Percentiles rank a stretch among this genome's conserved stretches.
Conservation (phyloP, 805 yeast genomes). For the Teunomyces tritomae region DNA sequence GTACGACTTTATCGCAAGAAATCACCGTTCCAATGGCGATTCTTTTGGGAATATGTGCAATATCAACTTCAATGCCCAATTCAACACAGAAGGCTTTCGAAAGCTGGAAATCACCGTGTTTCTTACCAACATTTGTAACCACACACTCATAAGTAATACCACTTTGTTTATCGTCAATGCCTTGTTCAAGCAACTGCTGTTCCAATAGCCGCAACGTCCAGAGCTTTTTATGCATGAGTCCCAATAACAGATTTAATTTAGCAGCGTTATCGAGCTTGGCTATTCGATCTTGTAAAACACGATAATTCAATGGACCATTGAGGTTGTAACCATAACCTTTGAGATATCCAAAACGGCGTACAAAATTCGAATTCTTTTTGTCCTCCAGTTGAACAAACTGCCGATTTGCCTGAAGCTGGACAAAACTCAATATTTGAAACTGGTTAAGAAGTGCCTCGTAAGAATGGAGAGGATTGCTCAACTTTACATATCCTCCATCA, state of each 20-base stretch:
- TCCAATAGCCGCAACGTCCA: constrained; percentile 25
- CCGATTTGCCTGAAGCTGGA: constrained; percentile 17
- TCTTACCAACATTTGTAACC: constrained; percentile 32
- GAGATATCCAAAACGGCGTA: constrained; percentile 21
- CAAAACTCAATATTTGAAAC: constrained; percentile 34
- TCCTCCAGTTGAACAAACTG: constrained; percentile 4
- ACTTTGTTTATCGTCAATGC: not conserved
- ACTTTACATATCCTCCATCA: constrained; percentile 25
- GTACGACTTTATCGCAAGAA: constrained; percentile 43
- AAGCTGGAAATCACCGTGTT: constrained; percentile 18
- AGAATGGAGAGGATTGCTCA: constrained; percentile 20
- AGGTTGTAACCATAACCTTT: constrained; percentile 33
- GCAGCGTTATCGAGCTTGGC: constrained; percentile 14
- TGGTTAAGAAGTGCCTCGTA: constrained; percentile 33
- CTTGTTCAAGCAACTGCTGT: constrained; percentile 8
- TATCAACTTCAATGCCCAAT: constrained; percentile 46
- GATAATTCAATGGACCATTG: constrained; percentile 27
- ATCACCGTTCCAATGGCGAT: constrained; percentile 44
- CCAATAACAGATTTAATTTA: constrained; percentile 14
- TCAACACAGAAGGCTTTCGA: constrained; percentile 49
- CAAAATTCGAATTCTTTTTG: constrained; percentile 8
- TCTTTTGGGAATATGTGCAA: constrained; percentile 20
- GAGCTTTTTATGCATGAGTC: constrained; percentile 14
- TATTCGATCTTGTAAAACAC: constrained; percentile 14
- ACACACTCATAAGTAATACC: constrained; percentile 35